Percentiles rank a stretch among this genome's conserved stretches.
Evolutionary conservation across 2,329 filamentous ascomycete species (phyloP).

Genomic region (Xylariales sp.): DNA sequence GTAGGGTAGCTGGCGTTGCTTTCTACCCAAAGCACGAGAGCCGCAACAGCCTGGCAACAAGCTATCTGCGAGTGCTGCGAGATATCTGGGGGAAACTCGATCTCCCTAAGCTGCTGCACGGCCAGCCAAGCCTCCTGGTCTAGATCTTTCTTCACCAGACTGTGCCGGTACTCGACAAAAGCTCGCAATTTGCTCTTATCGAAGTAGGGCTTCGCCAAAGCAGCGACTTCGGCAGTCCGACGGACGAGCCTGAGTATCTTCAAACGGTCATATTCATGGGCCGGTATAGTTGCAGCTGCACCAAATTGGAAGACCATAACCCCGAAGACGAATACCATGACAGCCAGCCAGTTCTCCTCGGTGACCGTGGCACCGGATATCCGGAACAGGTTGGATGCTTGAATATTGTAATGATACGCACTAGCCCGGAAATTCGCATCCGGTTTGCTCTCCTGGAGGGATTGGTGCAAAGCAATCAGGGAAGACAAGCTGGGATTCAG

Average conservation of each 20-base stretch:
- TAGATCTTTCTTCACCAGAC: background rate
- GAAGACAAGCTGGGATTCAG: constrained; percentile 13
- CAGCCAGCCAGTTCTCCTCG: constrained; percentile 58
- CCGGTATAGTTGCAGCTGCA: constrained; percentile 5
- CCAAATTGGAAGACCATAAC: constrained; percentile 20
- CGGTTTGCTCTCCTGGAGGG: constrained; percentile 5
- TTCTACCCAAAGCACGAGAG: constrained; percentile 14
- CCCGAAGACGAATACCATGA: constrained; percentile 16
- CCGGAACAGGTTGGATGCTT: constrained; percentile 46
- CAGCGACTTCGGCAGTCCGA: constrained; percentile 11
- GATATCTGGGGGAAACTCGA: background rate
- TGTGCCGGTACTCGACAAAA: constrained; percentile 6
- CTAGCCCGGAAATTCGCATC: constrained; percentile 8
- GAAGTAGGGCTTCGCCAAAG: constrained; percentile 12
- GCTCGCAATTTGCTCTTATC: constrained; percentile 10
- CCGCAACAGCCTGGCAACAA: constrained; percentile 11
- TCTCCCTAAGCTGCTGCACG: background rate
- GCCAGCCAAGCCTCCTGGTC: background rate
- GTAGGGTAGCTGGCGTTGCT: constrained; percentile 10
- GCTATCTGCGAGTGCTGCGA: background rate
- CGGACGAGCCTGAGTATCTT: constrained; percentile 14
- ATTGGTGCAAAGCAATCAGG: constrained; percentile 13
- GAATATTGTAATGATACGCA: constrained; percentile 17
- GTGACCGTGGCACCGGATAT: constrained; percentile 48
- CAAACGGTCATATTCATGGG: constrained; percentile 4